A percentile compares a stretch with the other conserved stretches of the same genome.
Conservation (phyloP, 2,329 filamentous ascomycete species). For the Rhynchosporium secalis region DNA sequence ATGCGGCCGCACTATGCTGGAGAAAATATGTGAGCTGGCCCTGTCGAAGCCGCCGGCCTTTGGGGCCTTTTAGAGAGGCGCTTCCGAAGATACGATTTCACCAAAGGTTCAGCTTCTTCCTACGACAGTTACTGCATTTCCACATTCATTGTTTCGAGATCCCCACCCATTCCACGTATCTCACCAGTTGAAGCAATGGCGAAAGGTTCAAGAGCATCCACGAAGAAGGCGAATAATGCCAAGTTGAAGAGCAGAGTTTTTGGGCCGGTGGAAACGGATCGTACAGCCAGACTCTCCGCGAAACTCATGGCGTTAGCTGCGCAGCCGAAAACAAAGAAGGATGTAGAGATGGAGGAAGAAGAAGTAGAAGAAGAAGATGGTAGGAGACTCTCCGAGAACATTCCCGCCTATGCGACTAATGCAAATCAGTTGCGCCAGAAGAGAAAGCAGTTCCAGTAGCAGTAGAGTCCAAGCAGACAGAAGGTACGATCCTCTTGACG, state of each 20-base stretch:
- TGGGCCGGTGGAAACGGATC: constrained; percentile 75
- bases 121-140: background rate
- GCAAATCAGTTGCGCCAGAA: constrained; percentile 23
- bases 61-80: background rate
- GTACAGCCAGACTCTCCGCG: constrained; percentile 79
- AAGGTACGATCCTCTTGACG: constrained; percentile 27
- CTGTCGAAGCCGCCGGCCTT: background rate
- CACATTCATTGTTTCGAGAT: background rate
- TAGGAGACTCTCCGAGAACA: constrained; percentile 7
- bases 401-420: constrained; percentile 3
- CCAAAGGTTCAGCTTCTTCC: no score
- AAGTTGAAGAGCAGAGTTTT: constrained; percentile 80
- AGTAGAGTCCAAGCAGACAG: constrained; percentile 28
- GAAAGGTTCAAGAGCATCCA: constrained; percentile 78
- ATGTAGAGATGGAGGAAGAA: constrained; percentile 51
- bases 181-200: constrained; percentile 64
- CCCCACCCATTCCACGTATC: background rate
- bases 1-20: constrained; percentile 7
- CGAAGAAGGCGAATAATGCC: constrained; percentile 79
- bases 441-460: constrained; percentile 21
- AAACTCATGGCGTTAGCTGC: constrained; percentile 80
- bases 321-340: constrained; percentile 63
- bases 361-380: constrained; percentile 41
- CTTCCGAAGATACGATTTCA: background rate
- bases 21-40: background rate